These are phyloP conservation scores for Penicillium steckii DNA, from an alignment of 495 filamentous ascomycete genomes.

Conservation along the genomic window DNA sequence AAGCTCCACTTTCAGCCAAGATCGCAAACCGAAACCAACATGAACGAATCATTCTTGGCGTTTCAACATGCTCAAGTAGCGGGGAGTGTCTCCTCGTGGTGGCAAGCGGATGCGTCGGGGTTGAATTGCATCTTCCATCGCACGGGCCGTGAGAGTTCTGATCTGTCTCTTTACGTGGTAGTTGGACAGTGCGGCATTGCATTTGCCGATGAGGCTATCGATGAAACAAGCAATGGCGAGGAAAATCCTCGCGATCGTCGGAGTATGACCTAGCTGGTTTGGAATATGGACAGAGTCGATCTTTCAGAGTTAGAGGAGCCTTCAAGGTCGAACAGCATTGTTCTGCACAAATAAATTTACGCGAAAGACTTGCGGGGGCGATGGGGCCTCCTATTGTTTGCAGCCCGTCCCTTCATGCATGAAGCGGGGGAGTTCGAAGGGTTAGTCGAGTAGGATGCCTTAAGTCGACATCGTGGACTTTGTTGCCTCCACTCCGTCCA, in stretches of 20 bases:
- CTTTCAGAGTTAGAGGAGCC: background rate
- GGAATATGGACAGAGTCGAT: background rate
- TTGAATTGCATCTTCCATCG: background rate
- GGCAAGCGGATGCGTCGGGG: background rate
- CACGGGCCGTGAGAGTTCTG: background rate
- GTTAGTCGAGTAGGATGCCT: background rate
- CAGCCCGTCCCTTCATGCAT: background rate
- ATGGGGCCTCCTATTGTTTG: background rate
- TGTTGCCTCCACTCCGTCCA: no score
- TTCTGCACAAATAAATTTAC: background rate
- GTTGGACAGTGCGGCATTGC: background rate
- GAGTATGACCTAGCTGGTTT: background rate
- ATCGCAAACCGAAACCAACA: background rate
- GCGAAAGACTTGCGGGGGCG: background rate
- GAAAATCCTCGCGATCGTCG: background rate
- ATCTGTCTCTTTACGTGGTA: conserved; percentile 9
- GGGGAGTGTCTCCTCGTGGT: conserved; percentile 17
- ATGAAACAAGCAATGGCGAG: background rate
- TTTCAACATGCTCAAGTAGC: conserved; percentile 7
- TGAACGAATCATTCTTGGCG: background rate
- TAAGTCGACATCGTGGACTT: background rate
- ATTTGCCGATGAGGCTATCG: background rate
- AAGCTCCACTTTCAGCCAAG: background rate
- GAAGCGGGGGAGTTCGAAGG: background rate
- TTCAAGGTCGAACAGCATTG: background rate